These are phyloP conservation scores for Ceratopteris richardii DNA, from an alignment of 75 land plant genomes.

Conservation along the genomic window DNA sequence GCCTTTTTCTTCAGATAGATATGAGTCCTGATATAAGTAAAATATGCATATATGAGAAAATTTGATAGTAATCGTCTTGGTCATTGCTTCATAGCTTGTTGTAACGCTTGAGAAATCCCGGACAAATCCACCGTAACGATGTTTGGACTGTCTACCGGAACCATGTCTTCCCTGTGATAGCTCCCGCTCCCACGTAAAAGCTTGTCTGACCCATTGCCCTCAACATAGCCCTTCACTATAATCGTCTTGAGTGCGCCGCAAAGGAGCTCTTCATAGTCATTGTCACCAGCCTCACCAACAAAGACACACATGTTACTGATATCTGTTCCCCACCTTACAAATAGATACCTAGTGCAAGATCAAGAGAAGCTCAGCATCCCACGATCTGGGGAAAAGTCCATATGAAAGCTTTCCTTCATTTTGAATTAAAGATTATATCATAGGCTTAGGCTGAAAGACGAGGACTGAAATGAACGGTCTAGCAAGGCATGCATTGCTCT, in stretches of 20 bases:
- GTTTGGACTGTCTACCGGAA: slow-evolving; percentile 22
- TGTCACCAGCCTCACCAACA: slow-evolving; percentile 27
- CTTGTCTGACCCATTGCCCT: slow-evolving; percentile 15
- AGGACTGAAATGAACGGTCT: no score
- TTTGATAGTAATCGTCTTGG: no score
- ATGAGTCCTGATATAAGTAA: no score
- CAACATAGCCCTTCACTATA: slow-evolving; percentile 13
- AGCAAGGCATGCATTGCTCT: no score
- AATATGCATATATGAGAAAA: no score
- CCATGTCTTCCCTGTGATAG: slow-evolving; percentile 17
- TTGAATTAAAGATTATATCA: no score
- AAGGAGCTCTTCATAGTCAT: slow-evolving; percentile 22
- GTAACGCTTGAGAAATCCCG: no score
- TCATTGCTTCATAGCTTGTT: no score
- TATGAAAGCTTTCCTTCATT: no score
- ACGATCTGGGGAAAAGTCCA: background rate
- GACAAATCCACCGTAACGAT: slow-evolving; percentile 9
- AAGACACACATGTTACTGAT: slow-evolving; percentile 22
- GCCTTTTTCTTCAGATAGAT: no score
- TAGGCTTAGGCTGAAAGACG: no score
- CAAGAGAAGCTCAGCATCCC: background rate
- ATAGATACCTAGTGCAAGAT: slow-evolving; percentile 32
- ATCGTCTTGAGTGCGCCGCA: slow-evolving; percentile 25
- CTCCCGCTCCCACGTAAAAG: slow-evolving; percentile 18
- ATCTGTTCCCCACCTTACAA: slow-evolving; percentile 27